A percentile compares a stretch with the other conserved stretches of the same genome.
Evolutionary conservation across 2,329 filamentous ascomycete species (phyloP).

Genomic region (Fonsecaea pugnacius): DNA sequence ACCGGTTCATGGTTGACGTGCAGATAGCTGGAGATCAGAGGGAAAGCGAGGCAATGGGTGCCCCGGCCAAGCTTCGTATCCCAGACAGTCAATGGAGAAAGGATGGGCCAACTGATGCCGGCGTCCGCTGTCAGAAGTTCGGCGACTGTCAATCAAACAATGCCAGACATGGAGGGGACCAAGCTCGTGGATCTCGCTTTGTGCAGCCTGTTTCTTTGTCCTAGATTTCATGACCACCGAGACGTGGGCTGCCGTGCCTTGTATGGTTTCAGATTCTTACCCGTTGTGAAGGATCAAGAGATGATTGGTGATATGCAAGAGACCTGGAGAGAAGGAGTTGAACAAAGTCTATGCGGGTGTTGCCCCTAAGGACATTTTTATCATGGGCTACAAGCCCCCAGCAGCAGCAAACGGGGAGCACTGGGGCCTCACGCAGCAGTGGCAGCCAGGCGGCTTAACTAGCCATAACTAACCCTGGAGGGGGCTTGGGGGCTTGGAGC

Average conservation of each 20-base stretch:
- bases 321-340: neutral
- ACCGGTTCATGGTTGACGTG: constrained; percentile 19
- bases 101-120: constrained; percentile 5
- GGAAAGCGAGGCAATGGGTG: neutral
- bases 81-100: neutral
- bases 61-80: neutral
- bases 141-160: constrained; percentile 25
- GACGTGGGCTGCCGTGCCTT: neutral
- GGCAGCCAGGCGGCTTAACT: neutral
- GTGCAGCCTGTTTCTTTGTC: neutral
- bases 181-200: constrained; percentile 16
- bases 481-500: neutral
- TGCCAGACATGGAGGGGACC: constrained; percentile 20
- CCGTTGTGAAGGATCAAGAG: neutral
- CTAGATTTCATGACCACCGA: neutral
- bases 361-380: neutral
- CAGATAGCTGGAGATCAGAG: constrained; percentile 1
- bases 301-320: constrained; percentile 9
- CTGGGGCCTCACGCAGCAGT: neutral
- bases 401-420: neutral
- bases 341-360: constrained; percentile 2
- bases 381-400: neutral
- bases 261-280: neutral
- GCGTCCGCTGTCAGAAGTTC: constrained; percentile 26
- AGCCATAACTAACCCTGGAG: neutral